Base-by-base conservation (phyloP, 2,329 filamentous ascomycete species). In the Aspergillus tubingensis region DNA sequence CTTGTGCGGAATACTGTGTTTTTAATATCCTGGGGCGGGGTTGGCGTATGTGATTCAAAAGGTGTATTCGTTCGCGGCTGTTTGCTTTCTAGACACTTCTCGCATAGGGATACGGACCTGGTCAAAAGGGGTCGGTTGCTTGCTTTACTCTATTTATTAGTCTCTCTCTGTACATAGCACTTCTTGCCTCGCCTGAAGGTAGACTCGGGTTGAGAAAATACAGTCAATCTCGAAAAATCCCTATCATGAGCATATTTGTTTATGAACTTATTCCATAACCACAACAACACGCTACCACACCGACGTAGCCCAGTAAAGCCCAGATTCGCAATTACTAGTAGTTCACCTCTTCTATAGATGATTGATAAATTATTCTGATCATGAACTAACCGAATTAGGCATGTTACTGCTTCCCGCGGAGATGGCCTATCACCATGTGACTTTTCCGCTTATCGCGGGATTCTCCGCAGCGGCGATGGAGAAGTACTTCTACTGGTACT, bases 1-100 rank as follows among this genome's bases (percentile, higher is more conserved):
- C 47, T 50, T 27, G 25, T 30, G 47, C 17, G 47, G 47, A 50
- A 32, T 50, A 32, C 15, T 30, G 41, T 44, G 25, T 30, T 50
- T 50, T 27, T 50, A 50, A 50, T 50, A 50, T 50, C 47, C 47
- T 50, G 47, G 47, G 47, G 23, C 32, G 47, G 47, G 23, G 13
- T 50, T n/a, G 47, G 47, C 47, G 47, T 50, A 30, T 8, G 47
- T 50, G 47, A 50, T 50, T 50, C 3, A 50, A 50, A 50, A 32
- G 25, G 47, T 25, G 47, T 49, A n/a, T 32, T 36, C 47, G 47
- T 25, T 49, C 13, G 47, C 47, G 25, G 44, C 27, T 27, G 44
- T 15, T 48, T 48, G 44, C 23, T 50, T 50, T 50, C 27, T 50
- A 50, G 47, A 50, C 25, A 17, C 25, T 50, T 11, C 44, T 50